Percentiles rank a stretch among this genome's conserved stretches.
Conservation (phyloP, 306 rosid genomes). For the Begonia loranthoides region DNA sequence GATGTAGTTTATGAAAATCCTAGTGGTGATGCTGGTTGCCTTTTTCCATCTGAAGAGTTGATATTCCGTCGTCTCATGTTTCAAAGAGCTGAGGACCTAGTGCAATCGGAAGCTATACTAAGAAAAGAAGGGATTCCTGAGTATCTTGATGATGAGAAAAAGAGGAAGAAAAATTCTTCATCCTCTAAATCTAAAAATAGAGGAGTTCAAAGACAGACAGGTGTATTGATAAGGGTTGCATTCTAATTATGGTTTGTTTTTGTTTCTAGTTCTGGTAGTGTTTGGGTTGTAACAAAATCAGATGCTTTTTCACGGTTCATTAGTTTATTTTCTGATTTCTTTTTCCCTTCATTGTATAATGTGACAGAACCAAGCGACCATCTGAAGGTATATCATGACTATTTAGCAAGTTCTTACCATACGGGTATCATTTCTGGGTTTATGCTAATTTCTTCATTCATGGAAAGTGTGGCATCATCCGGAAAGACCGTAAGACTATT, state of each 20-base stretch:
- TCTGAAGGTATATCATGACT: conserved; percentile 65
- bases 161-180: conserved; percentile 38
- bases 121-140: conserved; percentile 25
- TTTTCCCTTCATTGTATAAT: conserved; percentile 1
- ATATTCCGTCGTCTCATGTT: conserved; percentile 82
- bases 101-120: conserved; percentile 90
- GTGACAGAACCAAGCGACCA: conserved; percentile 38
- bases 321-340: not conserved
- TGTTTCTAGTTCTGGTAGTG: not conserved
- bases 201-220: conserved; percentile 29
- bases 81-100: conserved; percentile 73
- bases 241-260: not conserved
- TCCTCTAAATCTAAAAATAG: conserved; percentile 56
- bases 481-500: conserved; percentile 43
- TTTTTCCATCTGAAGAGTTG: conserved; percentile 54
- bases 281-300: not conserved
- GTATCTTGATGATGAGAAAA: conserved; percentile 25
- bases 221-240: conserved; percentile 16
- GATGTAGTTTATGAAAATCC: conserved; percentile 77
- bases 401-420: conserved; percentile 84
- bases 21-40: conserved; percentile 32
- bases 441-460: conserved; percentile 52
- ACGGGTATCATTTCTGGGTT: conserved; percentile 87
- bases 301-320: not conserved
- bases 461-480: conserved; percentile 50